phyloP scores from a whole-genome alignment of 2,329 filamentous ascomycete genomes.

The Grosmannia clavigera region DNA sequence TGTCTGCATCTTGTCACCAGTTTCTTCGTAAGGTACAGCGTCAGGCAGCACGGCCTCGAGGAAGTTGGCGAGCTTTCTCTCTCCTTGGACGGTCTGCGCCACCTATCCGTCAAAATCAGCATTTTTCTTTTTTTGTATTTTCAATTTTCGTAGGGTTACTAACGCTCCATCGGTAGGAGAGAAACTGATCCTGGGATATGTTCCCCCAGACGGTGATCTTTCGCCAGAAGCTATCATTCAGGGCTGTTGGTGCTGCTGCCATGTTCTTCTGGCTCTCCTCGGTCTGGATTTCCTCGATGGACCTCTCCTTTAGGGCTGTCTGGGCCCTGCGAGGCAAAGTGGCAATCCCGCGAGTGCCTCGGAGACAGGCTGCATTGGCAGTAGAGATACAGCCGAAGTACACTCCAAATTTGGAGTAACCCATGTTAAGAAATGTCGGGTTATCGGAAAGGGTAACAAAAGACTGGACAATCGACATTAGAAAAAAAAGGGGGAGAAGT shows the following conservation, averaged over 20 bases:
- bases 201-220: slow-evolving; percentile 36
- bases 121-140: not conserved
- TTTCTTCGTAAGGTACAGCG: slow-evolving; percentile 26
- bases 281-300: not conserved
- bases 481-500: no score
- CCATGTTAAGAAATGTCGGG: not conserved
- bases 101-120: slow-evolving; percentile 19
- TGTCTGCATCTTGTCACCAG: slow-evolving; percentile 24
- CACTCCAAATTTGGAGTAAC: not conserved
- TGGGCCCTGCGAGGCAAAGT: slow-evolving; percentile 1
- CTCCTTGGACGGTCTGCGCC: slow-evolving; percentile 36
- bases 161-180: slow-evolving; percentile 43
- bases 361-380: not conserved
- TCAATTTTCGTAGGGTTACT: slow-evolving; percentile 14
- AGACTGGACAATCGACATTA: no score
- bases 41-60: slow-evolving; percentile 37
- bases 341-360: not conserved
- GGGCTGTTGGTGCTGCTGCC: not conserved
- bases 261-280: not conserved
- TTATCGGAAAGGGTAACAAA: no score
- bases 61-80: slow-evolving; percentile 33
- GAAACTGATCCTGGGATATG: slow-evolving; percentile 33
- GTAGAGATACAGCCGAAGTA: not conserved
- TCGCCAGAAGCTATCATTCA: slow-evolving; percentile 35
- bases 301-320: not conserved